These are phyloP conservation scores for Pleurozium schreberi DNA, from an alignment of 225 moss, liverwort and hornwort genomes.

Conservation along the genomic window DNA sequence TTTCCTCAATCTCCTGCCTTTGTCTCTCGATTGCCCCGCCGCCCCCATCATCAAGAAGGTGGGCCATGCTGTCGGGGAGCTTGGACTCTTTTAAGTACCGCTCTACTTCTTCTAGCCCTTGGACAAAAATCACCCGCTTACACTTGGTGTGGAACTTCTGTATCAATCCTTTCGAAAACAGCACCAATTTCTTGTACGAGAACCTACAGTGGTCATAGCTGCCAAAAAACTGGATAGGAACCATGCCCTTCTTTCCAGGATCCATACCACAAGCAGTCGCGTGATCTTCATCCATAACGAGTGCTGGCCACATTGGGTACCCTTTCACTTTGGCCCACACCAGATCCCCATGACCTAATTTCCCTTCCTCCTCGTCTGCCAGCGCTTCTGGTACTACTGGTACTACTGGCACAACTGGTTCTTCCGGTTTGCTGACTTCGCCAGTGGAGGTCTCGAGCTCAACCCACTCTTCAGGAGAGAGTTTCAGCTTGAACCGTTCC, in stretches of 20 bases:
- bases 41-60: constrained; percentile 67
- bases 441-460: constrained; percentile 67
- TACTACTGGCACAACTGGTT: constrained; percentile 15
- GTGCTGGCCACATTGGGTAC: constrained; percentile 97
- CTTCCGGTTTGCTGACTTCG: constrained; percentile 46
- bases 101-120: constrained; percentile 87
- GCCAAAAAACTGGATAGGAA: constrained; percentile 95
- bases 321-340: constrained; percentile 99
- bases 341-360: constrained; percentile 77
- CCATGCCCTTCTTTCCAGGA: constrained; percentile 57
- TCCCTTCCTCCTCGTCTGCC: constrained; percentile 49
- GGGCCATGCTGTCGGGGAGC: constrained; percentile 86
- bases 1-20: constrained; percentile 54
- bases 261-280: constrained; percentile 71
- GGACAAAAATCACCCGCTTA: constrained; percentile 76
- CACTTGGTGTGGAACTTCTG: constrained; percentile 84
- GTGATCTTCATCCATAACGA: constrained; percentile 94
- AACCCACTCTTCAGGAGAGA: constrained; percentile 85
- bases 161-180: constrained; percentile 70
- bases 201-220: constrained; percentile 91
- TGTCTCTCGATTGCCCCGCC: constrained; percentile 58
- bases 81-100: constrained; percentile 84
- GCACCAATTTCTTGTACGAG: constrained; percentile 50
- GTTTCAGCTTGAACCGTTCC: constrained; percentile 85
- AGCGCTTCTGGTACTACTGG: constrained; percentile 30